Evolutionary conservation across 2,329 filamentous ascomycete species (phyloP).

Genomic region (Alternaria angustiovoidea): DNA sequence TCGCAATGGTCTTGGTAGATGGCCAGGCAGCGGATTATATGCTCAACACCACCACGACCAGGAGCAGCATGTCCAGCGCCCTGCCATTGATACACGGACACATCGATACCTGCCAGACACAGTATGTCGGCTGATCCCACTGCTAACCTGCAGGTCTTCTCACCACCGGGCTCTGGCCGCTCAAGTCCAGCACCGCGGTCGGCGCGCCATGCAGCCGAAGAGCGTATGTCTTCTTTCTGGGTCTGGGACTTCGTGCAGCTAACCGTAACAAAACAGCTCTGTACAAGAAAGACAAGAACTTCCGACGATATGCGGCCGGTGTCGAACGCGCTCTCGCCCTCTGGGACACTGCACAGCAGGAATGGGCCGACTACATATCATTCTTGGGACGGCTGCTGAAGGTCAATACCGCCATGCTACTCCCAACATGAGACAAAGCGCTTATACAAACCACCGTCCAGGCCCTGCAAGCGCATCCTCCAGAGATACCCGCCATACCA

Average conservation of each 20-base stretch:
- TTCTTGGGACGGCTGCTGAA: slow-evolving; percentile 92
- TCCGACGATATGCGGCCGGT: slow-evolving; percentile 86
- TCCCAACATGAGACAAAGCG: slow-evolving; percentile 20
- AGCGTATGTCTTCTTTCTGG: slow-evolving; percentile 66
- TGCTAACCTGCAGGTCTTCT: slow-evolving; percentile 55
- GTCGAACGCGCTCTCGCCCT: slow-evolving; percentile 87
- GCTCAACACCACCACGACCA: slow-evolving; percentile 11
- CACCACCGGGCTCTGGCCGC: slow-evolving; percentile 85
- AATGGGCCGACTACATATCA: slow-evolving; percentile 99
- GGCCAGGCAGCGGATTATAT: slow-evolving; percentile 26
- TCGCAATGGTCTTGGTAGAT: slow-evolving; percentile 18
- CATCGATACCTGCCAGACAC: slow-evolving; percentile 27
- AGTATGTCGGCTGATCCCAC: slow-evolving; percentile 51
- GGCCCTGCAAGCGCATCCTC: slow-evolving; percentile 87
- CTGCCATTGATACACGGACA: slow-evolving; percentile 26
- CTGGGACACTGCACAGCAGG: slow-evolving; percentile 92
- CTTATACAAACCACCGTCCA: slow-evolving; percentile 52
- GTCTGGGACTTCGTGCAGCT: slow-evolving; percentile 5
- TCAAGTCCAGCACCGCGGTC: slow-evolving; percentile 77
- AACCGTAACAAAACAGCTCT: slow-evolving; percentile 57
- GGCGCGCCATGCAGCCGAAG: slow-evolving; percentile 78
- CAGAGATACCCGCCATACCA: slow-evolving; percentile 75
- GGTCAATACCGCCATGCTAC: slow-evolving; percentile 58
- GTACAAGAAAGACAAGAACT: slow-evolving; percentile 70
- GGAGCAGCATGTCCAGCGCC: slow-evolving; percentile 42